phyloP scores from a whole-genome alignment of 192 early-diverging fungal genomes.

The Chytriomyces sp. region DNA sequence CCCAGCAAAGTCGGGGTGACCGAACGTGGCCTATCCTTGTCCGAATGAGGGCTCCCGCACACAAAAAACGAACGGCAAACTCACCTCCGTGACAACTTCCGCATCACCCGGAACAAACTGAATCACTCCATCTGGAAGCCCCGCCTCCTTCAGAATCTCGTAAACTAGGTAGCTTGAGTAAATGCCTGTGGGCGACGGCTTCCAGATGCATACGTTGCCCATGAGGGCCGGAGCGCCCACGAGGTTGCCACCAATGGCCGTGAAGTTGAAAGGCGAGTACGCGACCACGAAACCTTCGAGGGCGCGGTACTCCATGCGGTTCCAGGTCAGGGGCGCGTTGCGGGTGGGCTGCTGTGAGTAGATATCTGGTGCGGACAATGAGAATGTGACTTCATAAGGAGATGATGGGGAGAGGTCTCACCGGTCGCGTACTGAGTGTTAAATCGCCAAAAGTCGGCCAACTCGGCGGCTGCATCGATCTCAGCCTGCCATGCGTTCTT shows the following conservation, averaged over 20 bases:
- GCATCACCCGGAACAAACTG: constrained; percentile 96
- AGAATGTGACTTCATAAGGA: background rate
- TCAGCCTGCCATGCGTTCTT: constrained; percentile 99
- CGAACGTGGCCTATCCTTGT: constrained; percentile 60
- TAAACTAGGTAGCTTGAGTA: constrained; percentile 90
- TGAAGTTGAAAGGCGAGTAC: constrained; percentile 99
- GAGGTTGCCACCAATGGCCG: constrained; percentile 97
- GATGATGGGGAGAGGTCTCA: background rate
- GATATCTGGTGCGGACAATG: constrained; percentile 62
- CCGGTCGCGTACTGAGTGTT: constrained; percentile 84
- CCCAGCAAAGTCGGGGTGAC: constrained; percentile 89
- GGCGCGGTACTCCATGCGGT: constrained; percentile 92
- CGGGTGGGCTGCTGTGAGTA: constrained; percentile 91
- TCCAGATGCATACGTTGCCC: constrained; percentile 98
- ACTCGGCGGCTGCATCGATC: constrained; percentile 96
- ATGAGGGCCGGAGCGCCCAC: constrained; percentile 91
- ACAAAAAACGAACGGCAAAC: background rate
- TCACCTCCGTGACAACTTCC: constrained; percentile 69
- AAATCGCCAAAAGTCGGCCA: constrained; percentile 94
- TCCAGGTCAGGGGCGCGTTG: constrained; percentile 86
- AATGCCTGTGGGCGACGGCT: constrained; percentile 86
- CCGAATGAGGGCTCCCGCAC: background rate
- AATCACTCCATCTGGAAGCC: constrained; percentile 94
- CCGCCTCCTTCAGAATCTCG: constrained; percentile 92
- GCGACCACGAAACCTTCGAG: constrained; percentile 98